These are phyloP conservation scores for Fistulifera pelliculosa DNA, from an alignment of 108 stramenopile genomes.

Conservation along the genomic window DNA sequence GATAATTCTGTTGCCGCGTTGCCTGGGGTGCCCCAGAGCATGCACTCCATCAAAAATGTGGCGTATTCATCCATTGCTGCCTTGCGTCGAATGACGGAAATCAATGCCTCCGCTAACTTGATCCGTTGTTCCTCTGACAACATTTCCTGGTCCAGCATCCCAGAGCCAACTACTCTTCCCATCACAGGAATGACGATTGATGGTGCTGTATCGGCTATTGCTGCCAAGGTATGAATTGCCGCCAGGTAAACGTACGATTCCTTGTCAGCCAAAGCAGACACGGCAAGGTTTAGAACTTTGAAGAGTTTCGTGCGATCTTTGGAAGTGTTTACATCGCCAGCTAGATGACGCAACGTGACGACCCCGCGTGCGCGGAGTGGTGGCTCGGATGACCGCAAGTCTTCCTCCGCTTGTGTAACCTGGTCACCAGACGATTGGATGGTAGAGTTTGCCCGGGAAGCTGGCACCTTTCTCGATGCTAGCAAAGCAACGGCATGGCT, in stretches of 20 bases:
- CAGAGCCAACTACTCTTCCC: conserved; percentile 25
- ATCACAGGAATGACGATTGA: conserved; percentile 40
- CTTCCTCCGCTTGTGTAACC: conserved; percentile 17
- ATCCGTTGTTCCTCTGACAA: conserved; percentile 50
- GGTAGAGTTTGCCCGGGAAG: not conserved
- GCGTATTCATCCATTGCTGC: conserved; percentile 40
- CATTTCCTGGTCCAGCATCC: conserved; percentile 6
- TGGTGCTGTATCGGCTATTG: conserved; percentile 51
- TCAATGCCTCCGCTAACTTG: conserved; percentile 67
- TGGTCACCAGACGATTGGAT: not conserved
- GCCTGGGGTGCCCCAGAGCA: conserved; percentile 34
- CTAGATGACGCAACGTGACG: conserved; percentile 36
- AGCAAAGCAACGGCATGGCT: conserved; percentile 70
- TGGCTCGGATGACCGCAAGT: conserved; percentile 55
- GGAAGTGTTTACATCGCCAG: conserved; percentile 1
- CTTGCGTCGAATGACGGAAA: conserved; percentile 62
- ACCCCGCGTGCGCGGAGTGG: conserved; percentile 74
- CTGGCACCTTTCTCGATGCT: conserved; percentile 28
- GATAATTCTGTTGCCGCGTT: not conserved
- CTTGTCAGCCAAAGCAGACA: conserved; percentile 49
- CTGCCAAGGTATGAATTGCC: conserved; percentile 71
- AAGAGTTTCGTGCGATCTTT: not conserved
- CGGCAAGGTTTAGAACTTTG: conserved; percentile 26
- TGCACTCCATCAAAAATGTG: conserved; percentile 30
- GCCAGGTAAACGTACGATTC: conserved; percentile 88